Evolutionary conservation across 805 yeast genomes (phyloP), one percentile per base, ranked within the genome.

Genomic region (Candida namnaoensis): DNA sequence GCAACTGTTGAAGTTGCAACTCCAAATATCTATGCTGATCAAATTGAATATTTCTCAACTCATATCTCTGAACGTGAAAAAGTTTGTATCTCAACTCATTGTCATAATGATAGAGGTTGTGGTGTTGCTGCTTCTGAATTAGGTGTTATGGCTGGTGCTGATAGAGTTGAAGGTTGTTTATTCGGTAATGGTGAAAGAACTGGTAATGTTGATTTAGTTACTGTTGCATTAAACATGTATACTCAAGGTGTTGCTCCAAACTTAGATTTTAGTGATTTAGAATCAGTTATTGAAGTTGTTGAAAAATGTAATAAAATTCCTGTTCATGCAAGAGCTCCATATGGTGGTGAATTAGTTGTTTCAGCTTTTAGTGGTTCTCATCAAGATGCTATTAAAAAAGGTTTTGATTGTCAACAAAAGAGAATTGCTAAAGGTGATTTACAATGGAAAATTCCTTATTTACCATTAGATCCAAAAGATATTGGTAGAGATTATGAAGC

Each of bases 101-200:
- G 84, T 47, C 91, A 82, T 62, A 82, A 82, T 54, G 91, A 82
- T 58, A 73, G 91, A 62, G 91, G 91, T 19, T 81, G 87, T 58
- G 88, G 87, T 56, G 88, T 82, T 42, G 91, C 91, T 37, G 91
- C 91, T 25, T 71, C 87, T 37, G 91, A 82, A 60, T 67, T 82
- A 46, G 90, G 88, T 52, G 52, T 80, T 30, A 64, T 82, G 54
- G 91, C 88, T n/a, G 91, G 91, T 56, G 91, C 85, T 45, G 90
- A 82, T 63, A 74, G 91, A 68, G 85, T 82, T 40, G 91, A 82
- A 64, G 91, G 91, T 43, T 82, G 90, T 69, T 68, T 82, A 35
- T 82, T 82, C 48, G 90, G 90, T 55, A 82, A 82, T 61, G 91
- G 91, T 65, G 91, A 82, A 70, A 72, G 91, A 66, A 82, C 91